Evolutionary conservation across 2,329 filamentous ascomycete genomes (phyloP), one percentile per base, ranked within the genome.

Genomic region (Nemania abortiva): DNA sequence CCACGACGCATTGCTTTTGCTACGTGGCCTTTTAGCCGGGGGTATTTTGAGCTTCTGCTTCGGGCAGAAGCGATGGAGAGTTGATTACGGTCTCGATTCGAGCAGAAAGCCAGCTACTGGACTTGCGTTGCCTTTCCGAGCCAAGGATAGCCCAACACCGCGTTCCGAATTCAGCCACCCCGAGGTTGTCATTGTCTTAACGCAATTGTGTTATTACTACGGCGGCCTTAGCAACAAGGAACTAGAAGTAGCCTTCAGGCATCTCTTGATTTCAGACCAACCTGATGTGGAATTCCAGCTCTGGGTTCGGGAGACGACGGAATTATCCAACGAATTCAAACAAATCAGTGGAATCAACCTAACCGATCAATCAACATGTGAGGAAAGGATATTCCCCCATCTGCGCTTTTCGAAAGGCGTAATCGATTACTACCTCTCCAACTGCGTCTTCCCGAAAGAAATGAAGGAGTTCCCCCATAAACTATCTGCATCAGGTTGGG

Each of bases 401-500:
- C 72, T 93, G 0, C 81, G 84, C 0, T 83, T 82, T 65, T 83
- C 85, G 0, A 90, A 89, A 68, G 78, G 76, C 0, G 82, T 82
- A 0, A 83, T 93, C 1, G 87, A 94, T 70, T 93, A 89, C 71
- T 94, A 87, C 73, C 77, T 95, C 0, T 77, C 79, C 0, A 76
- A 82, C 5, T 74, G 90, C 0, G 85, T 91, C 0, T 93, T 93
- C 70, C 84, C 89, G 0, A 88, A 84, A 37, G 86, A 90, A 24
- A 84, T 88, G 69, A 89, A 85, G 24, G 87, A 92, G 66, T 93
- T 92, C 56, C 85, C 86, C 0, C 64, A 83, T 9, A 93, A 92
- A 68, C 78, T 93, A 0, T 89, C 87, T 0, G 84, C 88, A 0
- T 92, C 90, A 0, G 90, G 89, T 0, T 93, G 90, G 91, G 90